phyloP scores from a whole-genome alignment of 2,329 filamentous ascomycete genomes.

The Fusarium avenaceum region DNA sequence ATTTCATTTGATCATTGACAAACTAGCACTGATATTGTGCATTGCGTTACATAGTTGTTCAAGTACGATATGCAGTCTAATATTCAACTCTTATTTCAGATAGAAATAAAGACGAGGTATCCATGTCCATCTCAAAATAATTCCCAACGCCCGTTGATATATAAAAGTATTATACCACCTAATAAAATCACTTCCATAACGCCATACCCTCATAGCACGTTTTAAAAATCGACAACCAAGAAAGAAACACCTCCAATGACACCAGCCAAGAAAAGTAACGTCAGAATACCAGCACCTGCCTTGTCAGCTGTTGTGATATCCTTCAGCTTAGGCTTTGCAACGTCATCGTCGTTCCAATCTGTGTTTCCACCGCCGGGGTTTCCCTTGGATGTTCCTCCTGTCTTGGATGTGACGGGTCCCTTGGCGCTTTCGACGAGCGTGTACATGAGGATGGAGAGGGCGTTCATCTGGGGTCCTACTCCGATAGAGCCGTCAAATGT shows the following conservation, averaged over 20 bases:
- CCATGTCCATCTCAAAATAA: background rate
- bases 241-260: slow-evolving; percentile 64
- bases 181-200: slow-evolving; percentile 7
- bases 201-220: background rate
- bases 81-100: background rate
- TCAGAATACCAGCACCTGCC: slow-evolving; percentile 69
- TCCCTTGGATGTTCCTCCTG: slow-evolving; percentile 71
- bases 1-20: background rate
- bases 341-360: slow-evolving; percentile 48
- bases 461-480: slow-evolving; percentile 79
- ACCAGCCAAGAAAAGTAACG: slow-evolving; percentile 63
- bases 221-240: slow-evolving; percentile 26
- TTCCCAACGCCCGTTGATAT: slow-evolving; percentile 21
- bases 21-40: background rate
- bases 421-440: slow-evolving; percentile 63
- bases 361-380: slow-evolving; percentile 61
- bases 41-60: too few species aligned
- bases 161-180: background rate
- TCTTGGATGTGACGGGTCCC: slow-evolving; percentile 64
- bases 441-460: slow-evolving; percentile 73
- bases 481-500: slow-evolving; percentile 71
- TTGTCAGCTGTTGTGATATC: slow-evolving; percentile 64
- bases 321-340: slow-evolving; percentile 30
- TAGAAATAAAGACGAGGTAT: slow-evolving; percentile 15
- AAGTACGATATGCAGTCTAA: background rate